phyloP scores from a whole-genome alignment of 345 rosid species.

The Turritis glabra region DNA sequence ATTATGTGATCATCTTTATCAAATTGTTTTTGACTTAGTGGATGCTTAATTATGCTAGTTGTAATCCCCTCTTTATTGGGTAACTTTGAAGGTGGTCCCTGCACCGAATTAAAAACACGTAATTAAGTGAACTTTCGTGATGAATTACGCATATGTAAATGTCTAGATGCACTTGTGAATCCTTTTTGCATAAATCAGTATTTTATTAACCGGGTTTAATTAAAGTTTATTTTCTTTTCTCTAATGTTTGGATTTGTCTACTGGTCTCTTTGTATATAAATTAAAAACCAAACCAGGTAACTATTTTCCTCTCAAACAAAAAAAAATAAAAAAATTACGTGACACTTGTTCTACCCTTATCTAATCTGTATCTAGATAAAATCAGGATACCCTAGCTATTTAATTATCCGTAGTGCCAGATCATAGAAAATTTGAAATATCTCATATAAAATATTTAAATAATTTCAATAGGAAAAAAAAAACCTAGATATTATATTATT shows the following conservation, averaged over 20 bases:
- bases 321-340: neutral
- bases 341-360: neutral
- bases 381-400: neutral
- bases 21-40: too few relatives aligned
- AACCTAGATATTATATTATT: neutral
- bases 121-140: too few relatives aligned
- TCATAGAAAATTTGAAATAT: neutral
- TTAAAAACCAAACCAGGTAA: neutral
- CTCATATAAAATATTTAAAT: neutral
- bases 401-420: neutral
- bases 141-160: too few relatives aligned
- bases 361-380: neutral
- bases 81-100: too few relatives aligned
- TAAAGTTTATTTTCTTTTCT: too few relatives aligned
- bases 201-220: neutral
- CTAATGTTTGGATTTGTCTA: neutral
- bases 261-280: neutral
- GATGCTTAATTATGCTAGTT: too few relatives aligned
- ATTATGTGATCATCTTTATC: too few relatives aligned
- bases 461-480: neutral
- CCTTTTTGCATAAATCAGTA: too few relatives aligned
- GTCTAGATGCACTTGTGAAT: constrained; percentile 3
- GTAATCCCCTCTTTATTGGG: too few relatives aligned
- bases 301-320: neutral
- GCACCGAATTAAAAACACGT: too few relatives aligned